Percentiles rank a stretch among this genome's conserved stretches.
These are phyloP conservation scores for Solanum ossicruentum DNA, from an alignment of 257 asterid species.

Conservation along the genomic window DNA sequence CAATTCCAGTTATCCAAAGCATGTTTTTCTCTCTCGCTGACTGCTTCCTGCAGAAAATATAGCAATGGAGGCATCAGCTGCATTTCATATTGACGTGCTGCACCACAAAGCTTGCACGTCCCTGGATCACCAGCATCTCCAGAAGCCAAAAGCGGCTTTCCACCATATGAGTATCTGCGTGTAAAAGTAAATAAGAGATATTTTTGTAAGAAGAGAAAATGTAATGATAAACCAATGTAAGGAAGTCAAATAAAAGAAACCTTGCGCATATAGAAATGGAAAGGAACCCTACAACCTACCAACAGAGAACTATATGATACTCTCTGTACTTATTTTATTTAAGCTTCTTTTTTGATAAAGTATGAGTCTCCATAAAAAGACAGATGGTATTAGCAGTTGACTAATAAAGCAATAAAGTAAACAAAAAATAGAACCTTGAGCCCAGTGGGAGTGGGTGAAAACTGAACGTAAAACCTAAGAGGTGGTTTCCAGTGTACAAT, in stretches of 20 bases:
- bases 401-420: background rate
- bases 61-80: constrained; percentile 81
- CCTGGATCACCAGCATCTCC: constrained; percentile 30
- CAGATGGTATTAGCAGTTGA: background rate
- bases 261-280: background rate
- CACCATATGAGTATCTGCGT: constrained; percentile 63
- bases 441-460: background rate
- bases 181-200: background rate
- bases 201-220: background rate
- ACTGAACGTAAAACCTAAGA: background rate
- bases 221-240: background rate
- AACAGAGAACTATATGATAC: background rate
- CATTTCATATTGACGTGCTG: constrained; percentile 59
- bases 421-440: background rate
- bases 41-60: constrained; percentile 62
- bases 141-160: constrained; percentile 62
- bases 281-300: background rate
- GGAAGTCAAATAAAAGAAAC: background rate
- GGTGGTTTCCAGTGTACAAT: background rate
- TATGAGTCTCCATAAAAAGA: background rate
- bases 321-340: background rate
- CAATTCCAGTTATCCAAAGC: constrained; percentile 51
- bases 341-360: background rate
- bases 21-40: constrained; percentile 26
- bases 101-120: constrained; percentile 59